Conservation (phyloP, 139 green algal genomes). For the Tetradesmus obliquus region DNA sequence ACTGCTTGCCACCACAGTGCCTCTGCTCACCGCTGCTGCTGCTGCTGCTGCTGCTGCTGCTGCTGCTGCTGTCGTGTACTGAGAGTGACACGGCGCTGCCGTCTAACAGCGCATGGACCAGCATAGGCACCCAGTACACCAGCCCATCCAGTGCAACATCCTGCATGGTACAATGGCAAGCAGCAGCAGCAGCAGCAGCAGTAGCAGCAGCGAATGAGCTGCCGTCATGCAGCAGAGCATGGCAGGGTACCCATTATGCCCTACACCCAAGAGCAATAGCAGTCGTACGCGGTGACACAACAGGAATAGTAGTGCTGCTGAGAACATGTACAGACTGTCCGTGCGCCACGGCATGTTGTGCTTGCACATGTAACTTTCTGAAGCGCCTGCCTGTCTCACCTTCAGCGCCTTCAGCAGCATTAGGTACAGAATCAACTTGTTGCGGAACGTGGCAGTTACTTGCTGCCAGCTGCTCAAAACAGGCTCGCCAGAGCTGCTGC, state of each 20-base stretch:
- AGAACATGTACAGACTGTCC: no score
- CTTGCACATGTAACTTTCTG: no score
- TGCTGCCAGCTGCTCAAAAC: not conserved
- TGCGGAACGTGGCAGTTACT: not conserved
- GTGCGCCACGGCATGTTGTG: no score
- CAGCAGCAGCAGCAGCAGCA: not conserved
- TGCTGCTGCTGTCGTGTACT: not conserved
- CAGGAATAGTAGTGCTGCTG: no score
- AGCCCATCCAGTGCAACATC: constrained; percentile 38
- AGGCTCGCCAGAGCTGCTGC: not conserved
- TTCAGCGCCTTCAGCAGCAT: constrained; percentile 45
- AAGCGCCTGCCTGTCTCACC: not conserved
- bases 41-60: constrained; percentile 1
- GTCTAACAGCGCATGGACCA: constrained; percentile 40
- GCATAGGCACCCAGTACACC: constrained; percentile 42
- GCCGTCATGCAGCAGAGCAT: not conserved
- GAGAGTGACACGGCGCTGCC: not conserved
- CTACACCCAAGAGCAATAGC: no score
- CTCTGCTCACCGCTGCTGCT: not conserved
- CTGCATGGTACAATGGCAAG: not conserved
- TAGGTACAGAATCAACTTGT: constrained; percentile 34
- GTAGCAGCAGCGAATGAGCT: not conserved
- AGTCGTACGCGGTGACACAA: no score
- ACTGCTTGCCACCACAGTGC: constrained; percentile 41
- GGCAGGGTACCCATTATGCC: no score